Evolutionary conservation across 495 filamentous ascomycete species (phyloP).

Genomic region (Aspergillus campestris): DNA sequence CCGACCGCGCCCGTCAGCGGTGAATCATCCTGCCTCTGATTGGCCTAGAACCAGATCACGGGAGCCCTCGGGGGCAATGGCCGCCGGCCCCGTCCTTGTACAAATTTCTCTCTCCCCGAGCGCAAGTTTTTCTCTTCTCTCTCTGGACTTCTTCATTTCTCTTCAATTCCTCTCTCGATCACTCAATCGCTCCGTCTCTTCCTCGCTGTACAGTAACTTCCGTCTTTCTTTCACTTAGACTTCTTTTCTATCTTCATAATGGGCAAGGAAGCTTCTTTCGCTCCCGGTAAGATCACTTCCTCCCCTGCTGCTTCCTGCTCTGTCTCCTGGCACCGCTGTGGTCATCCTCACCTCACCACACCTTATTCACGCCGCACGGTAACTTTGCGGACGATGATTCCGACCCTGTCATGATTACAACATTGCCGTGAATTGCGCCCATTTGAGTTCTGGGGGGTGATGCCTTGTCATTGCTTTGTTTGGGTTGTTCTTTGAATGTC

Average conservation of each 20-base stretch:
- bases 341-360: background rate
- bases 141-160: constrained; percentile 11
- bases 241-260: constrained; percentile 30
- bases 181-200: constrained; percentile 5
- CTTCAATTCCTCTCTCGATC: constrained; percentile 11
- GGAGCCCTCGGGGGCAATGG: constrained; percentile 25
- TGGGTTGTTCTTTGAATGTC: too few relatives aligned
- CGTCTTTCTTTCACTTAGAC: constrained; percentile 18
- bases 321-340: background rate
- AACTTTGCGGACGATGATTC: too few relatives aligned
- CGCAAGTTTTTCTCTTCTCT: constrained; percentile 29
- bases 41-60: constrained; percentile 29
- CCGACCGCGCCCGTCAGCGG: constrained; percentile 31
- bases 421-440: too few relatives aligned
- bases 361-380: too few relatives aligned
- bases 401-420: too few relatives aligned
- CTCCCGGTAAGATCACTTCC: constrained; percentile 31
- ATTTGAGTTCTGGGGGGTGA: too few relatives aligned
- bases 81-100: constrained; percentile 13
- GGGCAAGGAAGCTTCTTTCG: constrained; percentile 37
- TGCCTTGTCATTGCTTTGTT: too few relatives aligned
- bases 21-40: constrained; percentile 35
- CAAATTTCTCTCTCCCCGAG: constrained; percentile 20
- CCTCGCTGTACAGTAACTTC: constrained; percentile 30
- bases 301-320: constrained; percentile 7